Evolutionary conservation across 1,139 yeast genomes (phyloP), one percentile per base, ranked within the genome.

Genomic region (Taiozyma onychis): DNA sequence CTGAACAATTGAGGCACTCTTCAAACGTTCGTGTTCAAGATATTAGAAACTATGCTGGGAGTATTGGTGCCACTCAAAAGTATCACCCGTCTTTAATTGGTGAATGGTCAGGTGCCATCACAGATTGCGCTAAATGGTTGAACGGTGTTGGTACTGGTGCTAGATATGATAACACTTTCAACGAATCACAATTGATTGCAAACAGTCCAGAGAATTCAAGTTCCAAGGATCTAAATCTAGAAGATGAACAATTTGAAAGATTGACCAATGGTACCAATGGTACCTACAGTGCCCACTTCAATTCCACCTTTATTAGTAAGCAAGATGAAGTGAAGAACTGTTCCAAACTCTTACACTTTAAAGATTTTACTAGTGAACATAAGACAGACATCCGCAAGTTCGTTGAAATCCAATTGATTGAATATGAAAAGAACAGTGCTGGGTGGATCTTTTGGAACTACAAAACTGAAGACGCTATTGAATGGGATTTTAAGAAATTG

Each of bases 101-200:
- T 13, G 99, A 93, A 73, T 93, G 93, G 86, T 78, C 95, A 32
- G 97, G 95, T 21, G 97, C 98, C 1, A 74, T 91, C 58, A 89
- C 97, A 13, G 98, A 93, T 70, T 93, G 99, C 74, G 83, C 95
- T 24, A 76, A 76, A 54, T 88, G 96, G 96, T 73, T 93, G 54
- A 93, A 93, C 62, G 98, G 98, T 60, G 95, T 88, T 42, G 88
- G 89, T 45, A 74, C 83, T 50, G 97, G 97, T 48, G 84, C 97
- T 27, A 81, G 98, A 62, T 90, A 78, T 70, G 90, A 88, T 48
- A 95, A 89, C 27, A 73, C 85, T 46, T 54, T 52, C 7, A 39
- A 39, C 28, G 46, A 44, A 71, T 59, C 64, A 60, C 50, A 73
- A 70, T 48, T 55, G 41, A 22, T 53, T 39, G 42, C 51, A 47